Percentiles rank a stretch among this genome's conserved stretches.
These are phyloP conservation scores for Hylodesmum podocarpum DNA, from an alignment of 306 rosid genomes.

Conservation along the genomic window DNA sequence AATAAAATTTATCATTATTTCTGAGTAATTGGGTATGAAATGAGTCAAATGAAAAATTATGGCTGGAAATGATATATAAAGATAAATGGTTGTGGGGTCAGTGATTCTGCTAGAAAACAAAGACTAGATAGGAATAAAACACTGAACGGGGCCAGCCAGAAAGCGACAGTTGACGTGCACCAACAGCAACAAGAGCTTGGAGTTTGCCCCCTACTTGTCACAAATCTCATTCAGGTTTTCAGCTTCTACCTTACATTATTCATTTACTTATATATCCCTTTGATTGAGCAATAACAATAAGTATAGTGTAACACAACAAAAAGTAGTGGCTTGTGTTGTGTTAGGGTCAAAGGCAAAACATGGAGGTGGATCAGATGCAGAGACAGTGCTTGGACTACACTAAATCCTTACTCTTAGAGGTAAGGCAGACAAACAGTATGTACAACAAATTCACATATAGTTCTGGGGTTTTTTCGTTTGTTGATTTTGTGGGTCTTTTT, in stretches of 20 bases:
- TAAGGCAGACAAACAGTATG: background rate
- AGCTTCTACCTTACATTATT: background rate
- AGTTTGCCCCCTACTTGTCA: constrained; percentile 6
- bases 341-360: background rate
- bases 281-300: background rate
- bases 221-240: background rate
- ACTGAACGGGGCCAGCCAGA: background rate
- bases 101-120: background rate
- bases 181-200: background rate
- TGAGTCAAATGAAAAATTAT: background rate
- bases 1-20: too few species aligned
- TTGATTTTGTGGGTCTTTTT: constrained; percentile 2
- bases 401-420: constrained; percentile 1
- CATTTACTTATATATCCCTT: background rate
- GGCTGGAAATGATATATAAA: background rate
- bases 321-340: constrained; percentile 5
- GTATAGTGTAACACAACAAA: background rate
- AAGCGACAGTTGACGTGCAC: background rate
- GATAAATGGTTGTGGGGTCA: background rate
- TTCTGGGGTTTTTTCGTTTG: background rate
- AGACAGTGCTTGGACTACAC: constrained; percentile 1
- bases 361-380: constrained; percentile 17
- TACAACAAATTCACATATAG: background rate
- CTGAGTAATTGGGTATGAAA: background rate
- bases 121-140: background rate